Evolutionary conservation across 2,329 filamentous ascomycete genomes (phyloP), one percentile per base, ranked within the genome.

Genomic region (Neocatenulostroma microsporum): DNA sequence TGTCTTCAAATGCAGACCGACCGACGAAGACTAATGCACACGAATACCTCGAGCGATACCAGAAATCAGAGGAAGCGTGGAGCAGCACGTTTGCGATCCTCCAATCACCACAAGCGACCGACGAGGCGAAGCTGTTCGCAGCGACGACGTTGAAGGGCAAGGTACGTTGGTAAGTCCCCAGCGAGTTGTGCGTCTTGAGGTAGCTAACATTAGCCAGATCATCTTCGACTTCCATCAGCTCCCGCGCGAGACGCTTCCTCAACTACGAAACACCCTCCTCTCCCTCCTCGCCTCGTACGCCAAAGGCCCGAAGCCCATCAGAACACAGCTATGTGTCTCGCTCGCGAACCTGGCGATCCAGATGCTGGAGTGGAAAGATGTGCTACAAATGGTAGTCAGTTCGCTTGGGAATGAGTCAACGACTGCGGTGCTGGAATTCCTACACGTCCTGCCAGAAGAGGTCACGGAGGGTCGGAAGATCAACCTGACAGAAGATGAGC

Each of bases 401-500:
- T 76, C 84, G 28, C 75, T 96, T 39, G 82, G 83, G 48, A 82
- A 83, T 55, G 76, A 82, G 42, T 78, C 80, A 56, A 86, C 82
- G 60, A 78, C 91, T 54, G 78, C 87, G 48, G 83, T 96, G 55
- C 73, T 98, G 57, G 91, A 98, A 63, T 98, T 98, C 63, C 73
- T 98, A 49, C 87, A 86, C 63, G 88, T 98, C 55, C 79, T 98
- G 49, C 91, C 91, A 39, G 91, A 98, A 72, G 91, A 98, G 74
- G 91, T 98, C 58, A 96, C 85, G 53, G 89, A 98, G 74, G 91
- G 91, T 68, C 86, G 91, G 68, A 98, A 96, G 72, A 95, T 98
- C 74, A 94, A 87, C 74, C 76, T 98, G 68, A 88, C 86, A 78
- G 91, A 98, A 83, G 88, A 96, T 70, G 89, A 96, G 64, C 76